Percentiles rank a stretch among this genome's conserved stretches.
phyloP scores from a whole-genome alignment of 2,329 filamentous ascomycete species.

The Fonsecaea pedrosoi region DNA sequence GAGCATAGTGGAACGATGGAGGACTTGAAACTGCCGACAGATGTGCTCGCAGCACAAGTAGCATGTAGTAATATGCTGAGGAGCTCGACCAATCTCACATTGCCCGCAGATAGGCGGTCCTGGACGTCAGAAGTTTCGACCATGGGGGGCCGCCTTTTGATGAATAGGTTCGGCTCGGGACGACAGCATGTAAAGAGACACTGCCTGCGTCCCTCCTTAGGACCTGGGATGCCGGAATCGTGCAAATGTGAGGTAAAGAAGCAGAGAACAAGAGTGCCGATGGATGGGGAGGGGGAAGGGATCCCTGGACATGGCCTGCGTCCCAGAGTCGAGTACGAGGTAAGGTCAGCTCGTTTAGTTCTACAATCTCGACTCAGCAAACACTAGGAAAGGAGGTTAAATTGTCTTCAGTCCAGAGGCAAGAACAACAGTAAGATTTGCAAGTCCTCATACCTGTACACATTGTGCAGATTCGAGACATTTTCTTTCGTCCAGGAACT shows the following conservation, averaged over 20 bases:
- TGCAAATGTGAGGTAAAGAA: background rate
- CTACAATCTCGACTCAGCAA: constrained; percentile 1
- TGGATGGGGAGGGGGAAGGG: background rate
- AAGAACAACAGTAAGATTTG: constrained; percentile 3
- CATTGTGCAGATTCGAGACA: background rate
- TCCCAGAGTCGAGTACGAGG: background rate
- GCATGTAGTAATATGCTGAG: no score
- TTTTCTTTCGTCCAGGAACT: background rate
- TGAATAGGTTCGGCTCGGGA: no score
- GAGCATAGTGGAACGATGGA: no score
- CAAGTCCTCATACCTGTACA: constrained; percentile 2
- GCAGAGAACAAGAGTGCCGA: background rate
- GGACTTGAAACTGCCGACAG: no score
- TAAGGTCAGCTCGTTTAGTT: background rate
- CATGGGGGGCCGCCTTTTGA: no score
- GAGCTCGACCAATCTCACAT: no score
- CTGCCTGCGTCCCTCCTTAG: no score
- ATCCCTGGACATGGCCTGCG: background rate
- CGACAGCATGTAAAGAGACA: no score
- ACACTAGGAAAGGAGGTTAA: background rate
- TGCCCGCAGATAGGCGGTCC: no score
- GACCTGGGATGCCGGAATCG: no score
- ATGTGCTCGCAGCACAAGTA: no score
- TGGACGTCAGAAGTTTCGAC: no score
- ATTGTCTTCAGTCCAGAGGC: background rate